Evolutionary conservation across 2,329 filamentous ascomycete genomes (phyloP), one percentile per base, ranked within the genome.

Genomic region (Hysterium pulicare): DNA sequence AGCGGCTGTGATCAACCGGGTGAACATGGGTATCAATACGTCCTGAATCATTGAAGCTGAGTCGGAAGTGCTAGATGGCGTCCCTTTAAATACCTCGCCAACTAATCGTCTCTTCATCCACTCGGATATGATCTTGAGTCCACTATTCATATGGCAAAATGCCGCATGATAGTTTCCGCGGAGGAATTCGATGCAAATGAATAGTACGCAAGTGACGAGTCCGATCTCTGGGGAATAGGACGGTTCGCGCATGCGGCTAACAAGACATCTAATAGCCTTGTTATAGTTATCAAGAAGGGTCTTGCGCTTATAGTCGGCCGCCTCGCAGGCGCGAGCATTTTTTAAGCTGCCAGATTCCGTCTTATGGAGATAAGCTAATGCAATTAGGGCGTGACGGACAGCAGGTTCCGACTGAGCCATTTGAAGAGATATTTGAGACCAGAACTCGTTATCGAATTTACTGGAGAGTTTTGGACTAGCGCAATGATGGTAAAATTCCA

Each of bases 201-300:
- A 74, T 1, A 73, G 42, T 38, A 73, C 49, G 40, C 71, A 74
- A 3, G 67, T 61, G 34, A 73, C 68, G 15, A 74, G 57, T 2
- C 63, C 62, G 13, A 61, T 48, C 35, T 62, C 54, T 2, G 68
- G 55, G 4, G 60, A 57, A 3, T 66, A 50, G 2, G 62, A 63
- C 1, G 58, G 33, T 17, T 58, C 57, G n/a, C 55, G 47, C 31
- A 62, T 64, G 4, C 47, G 52, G 20, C 61, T 57, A 8, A 72
- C 53, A 21, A 66, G 51, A 20, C 47, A 44, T 43, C 48, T 44
- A 19, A 73, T 68, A 5, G 71, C 64, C 36, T 67, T 67, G 44
- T 66, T 71, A 39, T 74, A 71, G 40, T 73, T 68, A 15, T 49
- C 50, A n/a, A n/a, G n/a, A n/a, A n/a, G n/a, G n/a, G n/a, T n/a